phyloP scores from a whole-genome alignment of 495 filamentous ascomycete genomes.

The Pseudoneurospora amorphoporcata region DNA sequence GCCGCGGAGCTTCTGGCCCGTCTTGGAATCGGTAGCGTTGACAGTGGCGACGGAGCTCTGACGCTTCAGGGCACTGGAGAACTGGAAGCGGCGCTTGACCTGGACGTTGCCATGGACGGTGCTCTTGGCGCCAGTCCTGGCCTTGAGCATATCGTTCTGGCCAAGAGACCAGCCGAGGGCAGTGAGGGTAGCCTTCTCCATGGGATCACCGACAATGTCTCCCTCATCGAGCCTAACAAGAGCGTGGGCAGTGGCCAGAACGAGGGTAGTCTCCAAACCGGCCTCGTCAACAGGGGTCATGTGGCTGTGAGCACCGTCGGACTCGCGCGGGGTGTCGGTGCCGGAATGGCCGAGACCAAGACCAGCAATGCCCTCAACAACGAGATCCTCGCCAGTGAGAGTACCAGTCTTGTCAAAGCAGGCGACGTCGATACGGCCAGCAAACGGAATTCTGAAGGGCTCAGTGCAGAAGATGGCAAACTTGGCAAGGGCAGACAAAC shows the following conservation, averaged over 20 bases:
- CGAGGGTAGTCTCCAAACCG: constrained; percentile 75
- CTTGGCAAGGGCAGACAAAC: constrained; percentile 85
- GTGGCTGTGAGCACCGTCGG: constrained; percentile 68
- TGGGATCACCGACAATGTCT: constrained; percentile 94
- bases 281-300: constrained; percentile 55
- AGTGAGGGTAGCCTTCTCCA: constrained; percentile 91
- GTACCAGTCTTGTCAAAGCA: constrained; percentile 99
- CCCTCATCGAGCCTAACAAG: constrained; percentile 94
- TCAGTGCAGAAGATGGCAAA: constrained; percentile 98
- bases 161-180: constrained; percentile 88
- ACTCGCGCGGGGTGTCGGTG: constrained; percentile 53
- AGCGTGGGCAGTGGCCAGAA: constrained; percentile 90
- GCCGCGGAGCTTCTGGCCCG: constrained; percentile 59
- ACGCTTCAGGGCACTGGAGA: constrained; percentile 91
- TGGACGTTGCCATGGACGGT: constrained; percentile 56
- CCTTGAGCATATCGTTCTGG: constrained; percentile 72
- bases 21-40: constrained; percentile 51
- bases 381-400: constrained; percentile 90
- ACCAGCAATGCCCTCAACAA: constrained; percentile 94
- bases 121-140: constrained; percentile 29
- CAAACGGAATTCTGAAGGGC: constrained; percentile 97
- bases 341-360: constrained; percentile 58
- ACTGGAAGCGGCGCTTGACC: constrained; percentile 93
- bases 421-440: constrained; percentile 88
- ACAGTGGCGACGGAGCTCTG: constrained; percentile 90